Percentiles rank a stretch among this genome's conserved stretches.
phyloP scores from a whole-genome alignment of 306 rosid genomes.

The Dalbergia oliveri region DNA sequence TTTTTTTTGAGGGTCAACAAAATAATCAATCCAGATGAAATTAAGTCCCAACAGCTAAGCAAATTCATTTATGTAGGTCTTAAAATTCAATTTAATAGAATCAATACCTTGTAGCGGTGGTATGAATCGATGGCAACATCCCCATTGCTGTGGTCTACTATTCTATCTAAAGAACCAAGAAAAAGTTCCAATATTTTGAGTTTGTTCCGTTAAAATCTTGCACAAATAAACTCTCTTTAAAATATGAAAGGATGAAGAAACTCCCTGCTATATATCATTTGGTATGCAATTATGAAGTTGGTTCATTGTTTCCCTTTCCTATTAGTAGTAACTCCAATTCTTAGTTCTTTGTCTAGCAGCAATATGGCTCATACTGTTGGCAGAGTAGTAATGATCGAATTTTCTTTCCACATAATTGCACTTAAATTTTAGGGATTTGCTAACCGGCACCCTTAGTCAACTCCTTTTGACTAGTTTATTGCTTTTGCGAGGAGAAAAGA shows the following conservation, averaged over 20 bases:
- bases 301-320: conserved; percentile 2
- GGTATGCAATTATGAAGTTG: background rate
- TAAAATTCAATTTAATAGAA: conserved; percentile 30
- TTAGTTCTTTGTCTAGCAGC: conserved; percentile 4
- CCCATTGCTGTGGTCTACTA: conserved; percentile 62
- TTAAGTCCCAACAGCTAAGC: conserved; percentile 8
- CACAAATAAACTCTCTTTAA: conserved; percentile 21
- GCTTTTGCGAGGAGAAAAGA: too few relatives aligned
- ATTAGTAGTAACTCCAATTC: background rate
- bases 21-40: conserved; percentile 25
- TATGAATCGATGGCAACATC: conserved; percentile 66
- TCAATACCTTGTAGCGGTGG: conserved; percentile 71
- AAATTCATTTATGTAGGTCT: conserved; percentile 21
- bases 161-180: conserved; percentile 52
- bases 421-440: too few relatives aligned
- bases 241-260: background rate
- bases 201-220: background rate
- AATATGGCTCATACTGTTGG: background rate
- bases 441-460: too few relatives aligned
- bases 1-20: background rate
- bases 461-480: too few relatives aligned
- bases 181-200: conserved; percentile 21
- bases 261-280: background rate
- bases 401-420: background rate
- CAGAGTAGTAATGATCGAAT: background rate